Percentiles rank a stretch among this genome's conserved stretches.
phyloP scores from a whole-genome alignment of 2,329 filamentous ascomycete genomes.

The Aspergillus arachidicola region DNA sequence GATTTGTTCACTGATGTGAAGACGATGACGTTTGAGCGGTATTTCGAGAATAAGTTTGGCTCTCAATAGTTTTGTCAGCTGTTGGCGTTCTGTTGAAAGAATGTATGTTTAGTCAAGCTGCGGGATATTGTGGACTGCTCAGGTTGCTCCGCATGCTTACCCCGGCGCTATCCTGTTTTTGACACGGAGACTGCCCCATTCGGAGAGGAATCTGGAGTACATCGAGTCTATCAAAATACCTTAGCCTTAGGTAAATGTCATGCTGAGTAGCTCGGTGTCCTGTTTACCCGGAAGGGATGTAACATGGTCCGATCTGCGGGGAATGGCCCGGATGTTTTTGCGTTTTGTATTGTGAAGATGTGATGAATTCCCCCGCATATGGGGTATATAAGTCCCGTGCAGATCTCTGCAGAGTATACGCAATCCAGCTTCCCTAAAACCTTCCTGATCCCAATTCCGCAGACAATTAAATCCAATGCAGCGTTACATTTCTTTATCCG shows the following conservation, averaged over 20 bases:
- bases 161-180: background rate
- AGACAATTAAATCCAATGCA: background rate
- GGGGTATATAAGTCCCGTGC: background rate
- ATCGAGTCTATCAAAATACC: background rate
- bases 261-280: background rate
- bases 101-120: background rate
- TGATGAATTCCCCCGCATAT: background rate
- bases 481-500: background rate
- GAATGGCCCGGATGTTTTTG: background rate
- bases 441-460: background rate
- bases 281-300: background rate
- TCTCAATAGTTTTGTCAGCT: background rate
- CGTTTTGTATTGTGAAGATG: no score
- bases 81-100: background rate
- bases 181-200: background rate
- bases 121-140: background rate
- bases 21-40: background rate
- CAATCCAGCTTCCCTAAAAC: background rate
- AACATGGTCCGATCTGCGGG: background rate
- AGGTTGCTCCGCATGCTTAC: background rate
- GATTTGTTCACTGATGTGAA: slow-evolving; percentile 11
- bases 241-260: no score
- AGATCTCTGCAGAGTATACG: background rate
- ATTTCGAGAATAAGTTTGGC: background rate
- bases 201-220: background rate